Base-by-base conservation (phyloP, 345 rosid genomes). In the Geranium brycei region DNA sequence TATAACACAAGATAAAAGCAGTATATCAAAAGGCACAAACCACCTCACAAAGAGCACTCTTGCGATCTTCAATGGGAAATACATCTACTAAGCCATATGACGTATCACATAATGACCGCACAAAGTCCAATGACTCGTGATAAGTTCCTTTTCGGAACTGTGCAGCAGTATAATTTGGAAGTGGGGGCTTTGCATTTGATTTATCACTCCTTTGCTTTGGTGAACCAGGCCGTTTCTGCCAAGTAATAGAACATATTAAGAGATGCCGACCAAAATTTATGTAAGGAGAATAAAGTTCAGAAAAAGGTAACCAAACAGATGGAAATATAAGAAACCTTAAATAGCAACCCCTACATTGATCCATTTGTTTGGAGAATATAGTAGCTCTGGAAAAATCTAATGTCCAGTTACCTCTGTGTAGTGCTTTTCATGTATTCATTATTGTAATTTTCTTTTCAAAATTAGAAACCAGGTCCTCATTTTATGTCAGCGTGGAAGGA, bases 1-100 rank as follows among this genome's bases (percentile, higher is more conserved):
- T 60, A 23, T 59, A 60, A n/a, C 31, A 47, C 41, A 57, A 17
- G 67, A 67, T 32, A 15, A 38, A 11, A 17, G 59, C 17, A 66
- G 31, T 62, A 60, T 17, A 55, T 17, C 65, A 47, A 53, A 64
- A 62, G 60, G 64, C 51, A 70, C 53, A 60, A 78, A 73, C 68
- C 69, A 92, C 98, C 98, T 93, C 99, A 71, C 85, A 77, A 56
- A 93, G 88, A 71, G 96, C 95, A 80, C 79, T 76, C 79, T 93
- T 90, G 64, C 97, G 87, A 79, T 93, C 99, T 84, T 93, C 99
- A 62, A 84, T 85, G 38, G 97, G 97, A 83, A 95, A 95, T 64
- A 95, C 79, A 81, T 95, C 99, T 41, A 95, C 97, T 73, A 95
- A 80, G 59, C 91, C 92, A 78, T 88, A 95, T 6, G 99, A 95